Conservation (phyloP, 139 green algal species). For the Chlorella sp. region DNA sequence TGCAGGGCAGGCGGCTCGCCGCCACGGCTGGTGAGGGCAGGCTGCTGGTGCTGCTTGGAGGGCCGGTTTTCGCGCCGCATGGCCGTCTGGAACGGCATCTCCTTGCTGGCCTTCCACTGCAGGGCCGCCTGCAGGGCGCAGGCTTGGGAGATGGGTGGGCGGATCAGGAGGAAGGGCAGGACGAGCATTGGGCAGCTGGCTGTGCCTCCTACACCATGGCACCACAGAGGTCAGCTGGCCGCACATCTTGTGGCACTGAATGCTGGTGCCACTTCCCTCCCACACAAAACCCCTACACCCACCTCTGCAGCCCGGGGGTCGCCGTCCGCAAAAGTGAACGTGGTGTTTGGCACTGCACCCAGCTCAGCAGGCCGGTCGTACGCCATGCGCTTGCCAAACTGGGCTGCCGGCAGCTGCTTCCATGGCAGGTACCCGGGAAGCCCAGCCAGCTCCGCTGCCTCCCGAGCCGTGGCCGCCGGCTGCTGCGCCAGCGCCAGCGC, state of each 20-base stretch:
- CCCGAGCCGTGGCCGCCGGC: neutral
- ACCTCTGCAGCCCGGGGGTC: slow-evolving; percentile 5
- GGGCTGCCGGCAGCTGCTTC: neutral
- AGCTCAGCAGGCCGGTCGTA: neutral
- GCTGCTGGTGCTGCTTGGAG: slow-evolving; percentile 1
- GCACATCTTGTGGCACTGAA: no score
- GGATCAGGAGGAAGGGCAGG: neutral
- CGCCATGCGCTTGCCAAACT: slow-evolving; percentile 15
- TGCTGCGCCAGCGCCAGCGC: slow-evolving; percentile 21
- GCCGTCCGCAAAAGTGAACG: no score
- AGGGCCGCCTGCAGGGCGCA: neutral
- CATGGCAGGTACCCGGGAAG: neutral
- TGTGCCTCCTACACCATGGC: no score
- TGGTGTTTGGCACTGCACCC: neutral
- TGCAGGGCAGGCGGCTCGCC: no score
- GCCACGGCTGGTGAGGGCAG: no score
- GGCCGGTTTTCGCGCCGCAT: slow-evolving; percentile 7
- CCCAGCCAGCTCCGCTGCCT: neutral
- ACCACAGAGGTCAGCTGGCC: no score
- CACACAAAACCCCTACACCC: neutral
- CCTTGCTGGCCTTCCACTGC: slow-evolving; percentile 8
- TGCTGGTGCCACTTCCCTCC: no score
- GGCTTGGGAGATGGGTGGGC: neutral
- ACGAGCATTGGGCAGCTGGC: no score
- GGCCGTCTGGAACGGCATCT: neutral